These are phyloP conservation scores for Brassica rapa DNA, from an alignment of 345 rosid species.

Conservation along the genomic window DNA sequence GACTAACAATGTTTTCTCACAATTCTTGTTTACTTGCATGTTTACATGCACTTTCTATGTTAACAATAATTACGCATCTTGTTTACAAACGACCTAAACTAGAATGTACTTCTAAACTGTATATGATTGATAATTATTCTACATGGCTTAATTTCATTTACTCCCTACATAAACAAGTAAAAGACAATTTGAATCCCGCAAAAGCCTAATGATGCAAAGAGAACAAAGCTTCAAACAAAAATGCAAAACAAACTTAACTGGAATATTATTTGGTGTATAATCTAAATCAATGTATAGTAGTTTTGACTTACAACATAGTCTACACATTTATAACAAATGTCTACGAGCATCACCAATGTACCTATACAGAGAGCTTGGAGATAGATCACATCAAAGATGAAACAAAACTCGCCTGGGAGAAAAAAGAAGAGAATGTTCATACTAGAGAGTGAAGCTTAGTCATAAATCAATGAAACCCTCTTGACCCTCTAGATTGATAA, in stretches of 20 bases:
- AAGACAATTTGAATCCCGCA: background rate
- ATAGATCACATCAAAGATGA: background rate
- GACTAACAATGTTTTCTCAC: background rate
- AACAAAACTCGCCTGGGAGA: background rate
- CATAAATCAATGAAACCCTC: constrained; percentile 50
- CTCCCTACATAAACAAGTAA: background rate
- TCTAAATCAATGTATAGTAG: constrained; percentile 8
- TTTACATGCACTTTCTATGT: background rate
- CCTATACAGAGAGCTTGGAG: constrained; percentile 25
- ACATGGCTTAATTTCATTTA: background rate
- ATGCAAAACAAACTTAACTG: background rate
- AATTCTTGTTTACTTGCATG: background rate
- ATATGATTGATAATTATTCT: background rate
- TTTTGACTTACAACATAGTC: constrained; percentile 6
- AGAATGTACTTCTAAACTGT: background rate
- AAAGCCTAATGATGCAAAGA: background rate
- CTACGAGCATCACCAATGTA: constrained; percentile 32
- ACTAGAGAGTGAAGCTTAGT: constrained; percentile 14
- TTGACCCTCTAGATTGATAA: constrained; percentile 74
- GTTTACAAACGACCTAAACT: background rate
- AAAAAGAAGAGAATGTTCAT: constrained; percentile 9
- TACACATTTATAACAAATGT: constrained; percentile 29
- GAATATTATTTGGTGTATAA: background rate
- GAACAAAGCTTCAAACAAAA: background rate
- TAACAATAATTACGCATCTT: background rate